Conservation (phyloP, 1,139 yeast species). For the Saccharomyces hybrid region DNA sequence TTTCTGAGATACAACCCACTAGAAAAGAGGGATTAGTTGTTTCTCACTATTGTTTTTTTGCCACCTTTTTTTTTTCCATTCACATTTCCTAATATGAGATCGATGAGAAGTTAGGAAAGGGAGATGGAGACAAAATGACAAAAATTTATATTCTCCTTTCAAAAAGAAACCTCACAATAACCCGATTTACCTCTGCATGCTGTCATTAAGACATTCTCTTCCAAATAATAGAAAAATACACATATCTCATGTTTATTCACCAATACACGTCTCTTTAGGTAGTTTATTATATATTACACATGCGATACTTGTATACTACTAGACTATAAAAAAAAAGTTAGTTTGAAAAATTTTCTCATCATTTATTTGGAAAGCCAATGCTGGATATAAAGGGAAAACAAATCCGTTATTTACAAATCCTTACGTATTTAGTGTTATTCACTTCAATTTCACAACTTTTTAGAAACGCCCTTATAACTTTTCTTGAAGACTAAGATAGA, state of each 20-base stretch:
- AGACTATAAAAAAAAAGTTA: not conserved
- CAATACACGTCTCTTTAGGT: not conserved
- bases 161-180: not conserved
- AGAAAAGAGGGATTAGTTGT: conserved; percentile 66
- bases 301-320: not conserved
- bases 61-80: not conserved
- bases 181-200: not conserved
- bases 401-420: not conserved
- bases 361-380: too few species aligned
- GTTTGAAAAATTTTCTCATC: not conserved
- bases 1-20: conserved; percentile 93
- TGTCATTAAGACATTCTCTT: not conserved
- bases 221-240: not conserved
- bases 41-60: not conserved
- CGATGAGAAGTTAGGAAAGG: not conserved
- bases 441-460: not conserved
- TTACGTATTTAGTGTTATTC: not conserved
- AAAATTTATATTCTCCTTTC: too few species aligned
- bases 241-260: not conserved
- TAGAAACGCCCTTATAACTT: conserved; percentile 24
- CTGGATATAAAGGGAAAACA: not conserved
- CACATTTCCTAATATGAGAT: not conserved
- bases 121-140: too few species aligned
- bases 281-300: too few species aligned
- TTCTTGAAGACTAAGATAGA: conserved; percentile 54